Evolutionary conservation across 2,329 filamentous ascomycete genomes (phyloP), one percentile per base, ranked within the genome.

Genomic region (Nemania sp.): DNA sequence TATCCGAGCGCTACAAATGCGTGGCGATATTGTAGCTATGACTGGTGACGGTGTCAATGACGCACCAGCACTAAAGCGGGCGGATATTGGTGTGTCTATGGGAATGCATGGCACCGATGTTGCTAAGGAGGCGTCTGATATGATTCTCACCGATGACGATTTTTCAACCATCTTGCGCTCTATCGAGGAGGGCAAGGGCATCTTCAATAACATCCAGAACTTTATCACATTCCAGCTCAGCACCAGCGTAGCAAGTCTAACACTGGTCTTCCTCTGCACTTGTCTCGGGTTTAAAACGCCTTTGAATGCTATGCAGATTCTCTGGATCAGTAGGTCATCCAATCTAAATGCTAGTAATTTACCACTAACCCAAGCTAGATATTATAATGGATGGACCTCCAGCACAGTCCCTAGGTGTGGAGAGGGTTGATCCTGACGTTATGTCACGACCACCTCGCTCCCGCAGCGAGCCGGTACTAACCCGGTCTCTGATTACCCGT

Each of bases 151-250:
- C 0, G 92, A 96, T 73, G 93, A 97, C 79, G 92, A 96, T 80
- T 96, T 97, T 79, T 93, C 92, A 0, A 96, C 93, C 5, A 99
- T 99, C 70, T 86, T 99, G 11, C 92, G 90, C 67, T 96, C 96
- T 32, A 99, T 99, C 70, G 96, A 99, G 80, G 96, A 99, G 82
- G 97, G 96, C 81, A 99, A 99, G 81, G 96, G 94, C 63, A 99
- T 99, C 74, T 99, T 99, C 82, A 97, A 96, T 87, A 99, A 99
- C 80, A 98, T 99, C 73, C 96, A 99, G 78, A 99, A 99, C 80
- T 99, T 99, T 82, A 87, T 99, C 71, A 98, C 96, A 0, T 99
- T 99, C 82, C 97, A 99, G 83, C 88, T 99, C 66, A 98, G 94
- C 80, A 99, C 96, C 55, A 98, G 94, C 78, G 96, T 97, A 22